phyloP scores from a whole-genome alignment of 192 early-diverging fungal species.

The Entomortierella parvispora region DNA sequence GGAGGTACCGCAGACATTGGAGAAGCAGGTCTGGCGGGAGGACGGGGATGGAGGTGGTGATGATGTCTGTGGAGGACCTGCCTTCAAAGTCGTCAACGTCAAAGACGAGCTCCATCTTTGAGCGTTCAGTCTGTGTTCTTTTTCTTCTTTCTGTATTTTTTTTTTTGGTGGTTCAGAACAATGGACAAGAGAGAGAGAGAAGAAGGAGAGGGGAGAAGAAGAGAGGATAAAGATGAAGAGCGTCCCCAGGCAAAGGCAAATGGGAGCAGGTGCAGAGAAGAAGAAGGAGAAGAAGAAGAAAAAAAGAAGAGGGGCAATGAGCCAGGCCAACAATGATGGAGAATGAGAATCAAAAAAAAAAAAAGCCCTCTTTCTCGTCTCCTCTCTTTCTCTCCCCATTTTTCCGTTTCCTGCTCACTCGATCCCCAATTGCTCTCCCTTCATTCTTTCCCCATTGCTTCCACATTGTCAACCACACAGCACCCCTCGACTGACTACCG shows the following conservation, averaged over 20 bases:
- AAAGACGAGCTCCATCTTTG: slow-evolving; percentile 48
- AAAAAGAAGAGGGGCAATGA: slow-evolving; percentile 1
- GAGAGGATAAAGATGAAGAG: neutral
- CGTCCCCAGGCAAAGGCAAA: neutral
- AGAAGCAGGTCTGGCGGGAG: slow-evolving; percentile 61
- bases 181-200: neutral
- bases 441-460: no score
- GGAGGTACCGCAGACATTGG: slow-evolving; percentile 57
- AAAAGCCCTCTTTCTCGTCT: no score
- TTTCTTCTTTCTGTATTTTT: neutral
- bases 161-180: no score
- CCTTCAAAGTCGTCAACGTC: slow-evolving; percentile 42
- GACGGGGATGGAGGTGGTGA: slow-evolving; percentile 46
- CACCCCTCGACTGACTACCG: no score
- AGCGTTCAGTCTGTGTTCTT: neutral
- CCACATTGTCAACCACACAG: no score
- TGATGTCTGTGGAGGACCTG: slow-evolving; percentile 29
- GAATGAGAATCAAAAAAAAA: no score
- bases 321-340: no score
- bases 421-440: no score
- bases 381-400: no score
- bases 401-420: no score
- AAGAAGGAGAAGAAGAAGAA: neutral
- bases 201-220: neutral
- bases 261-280: neutral